Evolutionary conservation across 768 basidiomycete species (phyloP).

Genomic region (Daedaleopsis nitida): DNA sequence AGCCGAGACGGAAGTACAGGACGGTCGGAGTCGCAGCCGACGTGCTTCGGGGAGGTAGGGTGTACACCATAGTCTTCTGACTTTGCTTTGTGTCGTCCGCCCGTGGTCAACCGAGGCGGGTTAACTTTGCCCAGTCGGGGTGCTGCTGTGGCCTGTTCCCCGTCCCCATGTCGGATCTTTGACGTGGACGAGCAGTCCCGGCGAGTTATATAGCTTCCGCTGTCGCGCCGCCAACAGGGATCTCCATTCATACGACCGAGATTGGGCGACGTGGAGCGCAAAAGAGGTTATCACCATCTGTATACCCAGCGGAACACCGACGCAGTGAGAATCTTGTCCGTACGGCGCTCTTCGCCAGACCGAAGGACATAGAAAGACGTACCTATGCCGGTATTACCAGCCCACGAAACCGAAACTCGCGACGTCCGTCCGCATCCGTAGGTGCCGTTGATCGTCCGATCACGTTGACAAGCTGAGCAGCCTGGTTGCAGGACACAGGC

Average conservation of each 20-base stretch:
- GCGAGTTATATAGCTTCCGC: background rate
- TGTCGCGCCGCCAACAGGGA: background rate
- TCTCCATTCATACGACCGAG: background rate
- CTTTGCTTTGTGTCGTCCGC: background rate
- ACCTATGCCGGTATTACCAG: background rate
- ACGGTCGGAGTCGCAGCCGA: no score
- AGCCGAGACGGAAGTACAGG: no score
- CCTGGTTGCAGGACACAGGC: no score
- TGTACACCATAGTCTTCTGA: no score
- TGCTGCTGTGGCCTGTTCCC: background rate
- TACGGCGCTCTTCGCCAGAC: background rate
- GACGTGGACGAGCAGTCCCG: background rate
- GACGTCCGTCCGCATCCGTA: no score
- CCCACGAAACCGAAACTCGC: background rate
- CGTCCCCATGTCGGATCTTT: background rate
- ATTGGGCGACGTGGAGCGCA: background rate
- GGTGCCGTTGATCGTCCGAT: no score
- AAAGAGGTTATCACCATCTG: background rate
- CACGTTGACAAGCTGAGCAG: no score
- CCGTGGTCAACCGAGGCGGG: background rate
- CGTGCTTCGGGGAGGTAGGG: no score
- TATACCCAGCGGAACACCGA: background rate
- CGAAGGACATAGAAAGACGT: background rate
- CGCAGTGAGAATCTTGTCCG: background rate
- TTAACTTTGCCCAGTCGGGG: background rate